Evolutionary conservation across 176 grass and related monocot species (phyloP).

Genomic region (Oryza meyeriana): DNA sequence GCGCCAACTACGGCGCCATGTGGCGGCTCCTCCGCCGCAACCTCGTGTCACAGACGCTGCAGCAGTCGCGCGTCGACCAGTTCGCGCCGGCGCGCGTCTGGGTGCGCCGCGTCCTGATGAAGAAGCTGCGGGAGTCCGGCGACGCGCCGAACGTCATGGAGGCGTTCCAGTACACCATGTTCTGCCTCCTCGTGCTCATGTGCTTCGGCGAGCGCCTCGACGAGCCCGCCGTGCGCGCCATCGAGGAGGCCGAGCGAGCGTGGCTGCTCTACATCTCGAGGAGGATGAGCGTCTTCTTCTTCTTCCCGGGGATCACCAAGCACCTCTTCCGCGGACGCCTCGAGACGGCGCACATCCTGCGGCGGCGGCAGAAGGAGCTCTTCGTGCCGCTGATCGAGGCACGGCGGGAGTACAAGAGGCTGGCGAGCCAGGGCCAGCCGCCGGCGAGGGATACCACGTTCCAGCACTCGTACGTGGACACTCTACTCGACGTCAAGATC

Average conservation of each 20-base stretch:
- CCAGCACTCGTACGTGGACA: constrained; percentile 53
- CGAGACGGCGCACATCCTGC: neutral
- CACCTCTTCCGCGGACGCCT: constrained; percentile 36
- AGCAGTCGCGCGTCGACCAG: neutral
- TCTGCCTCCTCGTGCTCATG: constrained; percentile 45
- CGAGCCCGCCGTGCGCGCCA: constrained; percentile 14
- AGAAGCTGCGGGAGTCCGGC: neutral
- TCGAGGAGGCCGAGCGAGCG: constrained; percentile 15
- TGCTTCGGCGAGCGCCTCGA: constrained; percentile 55
- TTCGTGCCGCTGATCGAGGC: constrained; percentile 35
- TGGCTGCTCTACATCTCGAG: constrained; percentile 24
- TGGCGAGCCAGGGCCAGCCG: neutral
- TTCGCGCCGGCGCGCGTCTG: neutral
- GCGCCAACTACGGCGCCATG: constrained; percentile 31
- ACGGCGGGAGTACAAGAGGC: constrained; percentile 9
- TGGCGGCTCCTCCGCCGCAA: constrained; percentile 41
- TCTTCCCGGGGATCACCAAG: constrained; percentile 34
- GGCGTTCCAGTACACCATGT: constrained; percentile 45
- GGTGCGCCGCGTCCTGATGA: neutral
- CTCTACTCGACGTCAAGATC: constrained; percentile 44
- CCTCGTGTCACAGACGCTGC: neutral
- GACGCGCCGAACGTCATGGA: neutral
- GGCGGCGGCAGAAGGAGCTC: constrained; percentile 21
- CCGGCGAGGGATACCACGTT: neutral
- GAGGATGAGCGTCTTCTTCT: constrained; percentile 36